These are phyloP conservation scores for Candida ortonii DNA, from an alignment of 805 yeast genomes.

Conservation along the genomic window DNA sequence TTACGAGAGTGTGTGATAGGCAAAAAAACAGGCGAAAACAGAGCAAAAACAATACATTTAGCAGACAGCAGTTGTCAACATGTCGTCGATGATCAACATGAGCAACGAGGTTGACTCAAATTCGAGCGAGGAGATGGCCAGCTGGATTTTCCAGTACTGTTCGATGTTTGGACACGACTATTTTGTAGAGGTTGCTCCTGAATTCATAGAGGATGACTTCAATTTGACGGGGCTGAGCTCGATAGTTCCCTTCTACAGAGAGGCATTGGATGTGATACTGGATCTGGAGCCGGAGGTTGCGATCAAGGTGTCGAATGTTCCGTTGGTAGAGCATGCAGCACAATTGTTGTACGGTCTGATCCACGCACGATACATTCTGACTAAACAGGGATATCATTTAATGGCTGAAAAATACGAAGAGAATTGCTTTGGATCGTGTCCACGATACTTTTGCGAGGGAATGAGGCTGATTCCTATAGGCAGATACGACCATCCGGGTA, in stretches of 20 bases:
- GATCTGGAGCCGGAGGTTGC: conserved; percentile 72
- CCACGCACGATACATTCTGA: conserved; percentile 86
- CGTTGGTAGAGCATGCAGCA: conserved; percentile 83
- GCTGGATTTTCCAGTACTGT: conserved; percentile 84
- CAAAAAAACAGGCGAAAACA: neutral
- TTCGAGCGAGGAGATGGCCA: conserved; percentile 52
- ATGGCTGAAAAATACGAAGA: conserved; percentile 94
- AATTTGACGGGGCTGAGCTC: conserved; percentile 85
- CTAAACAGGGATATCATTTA: conserved; percentile 83
- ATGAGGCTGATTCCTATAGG: conserved; percentile 92
- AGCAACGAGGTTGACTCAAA: conserved; percentile 28
- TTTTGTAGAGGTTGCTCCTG: conserved; percentile 88
- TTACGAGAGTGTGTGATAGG: too few species aligned
- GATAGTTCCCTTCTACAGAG: conserved; percentile 86
- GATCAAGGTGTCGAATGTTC: conserved; percentile 62
- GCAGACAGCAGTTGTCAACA: conserved; percentile 1
- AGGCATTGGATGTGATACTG: conserved; percentile 84
- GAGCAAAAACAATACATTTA: neutral
- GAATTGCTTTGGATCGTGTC: conserved; percentile 88
- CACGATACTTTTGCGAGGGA: conserved; percentile 84
- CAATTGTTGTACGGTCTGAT: conserved; percentile 90
- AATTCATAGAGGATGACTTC: conserved; percentile 94
- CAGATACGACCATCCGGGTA: conserved; percentile 84
- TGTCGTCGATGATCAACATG: conserved; percentile 21
- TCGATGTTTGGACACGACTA: conserved; percentile 81